Conservation (phyloP, 2,329 filamentous ascomycete genomes). For the Fusarium tupiense region DNA sequence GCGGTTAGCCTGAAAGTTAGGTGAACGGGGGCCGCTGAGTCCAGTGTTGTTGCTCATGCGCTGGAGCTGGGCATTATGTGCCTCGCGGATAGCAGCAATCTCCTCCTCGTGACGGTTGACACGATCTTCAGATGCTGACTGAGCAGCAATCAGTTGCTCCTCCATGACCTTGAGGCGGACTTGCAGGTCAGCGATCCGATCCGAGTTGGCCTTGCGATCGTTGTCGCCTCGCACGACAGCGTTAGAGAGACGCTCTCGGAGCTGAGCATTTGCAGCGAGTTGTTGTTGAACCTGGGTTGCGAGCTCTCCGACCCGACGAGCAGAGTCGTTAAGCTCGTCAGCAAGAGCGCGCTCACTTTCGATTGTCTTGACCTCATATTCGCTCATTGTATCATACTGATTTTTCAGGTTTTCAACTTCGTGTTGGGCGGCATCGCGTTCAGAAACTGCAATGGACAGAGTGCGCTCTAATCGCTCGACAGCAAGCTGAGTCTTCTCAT, state of each 20-base stretch:
- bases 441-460: conserved; percentile 74
- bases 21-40: conserved; percentile 47
- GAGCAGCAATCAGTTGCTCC: conserved; percentile 83
- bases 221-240: conserved; percentile 86
- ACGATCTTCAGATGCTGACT: conserved; percentile 86
- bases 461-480: conserved; percentile 74
- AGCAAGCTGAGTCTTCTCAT: conserved; percentile 69
- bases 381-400: conserved; percentile 68
- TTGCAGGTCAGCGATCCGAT: conserved; percentile 86
- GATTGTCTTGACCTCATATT: conserved; percentile 65
- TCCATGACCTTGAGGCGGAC: conserved; percentile 82
- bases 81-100: conserved; percentile 77
- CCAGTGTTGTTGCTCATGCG: conserved; percentile 68
- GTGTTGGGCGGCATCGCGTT: conserved; percentile 76
- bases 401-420: conserved; percentile 70
- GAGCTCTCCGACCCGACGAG: conserved; percentile 81
- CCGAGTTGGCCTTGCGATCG: conserved; percentile 82
- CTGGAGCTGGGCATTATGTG: conserved; percentile 78
- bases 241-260: conserved; percentile 79
- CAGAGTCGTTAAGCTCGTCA: conserved; percentile 76
- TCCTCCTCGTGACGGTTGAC: conserved; percentile 89
- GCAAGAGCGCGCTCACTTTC: conserved; percentile 72
- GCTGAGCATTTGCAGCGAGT: conserved; percentile 77
- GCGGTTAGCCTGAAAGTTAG: conserved; percentile 43
- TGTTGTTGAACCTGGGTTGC: conserved; percentile 83